Percentiles rank a stretch among this genome's conserved stretches.
Conservation (phyloP, 129 eudicot genomes). For the Flaveria linearis region DNA sequence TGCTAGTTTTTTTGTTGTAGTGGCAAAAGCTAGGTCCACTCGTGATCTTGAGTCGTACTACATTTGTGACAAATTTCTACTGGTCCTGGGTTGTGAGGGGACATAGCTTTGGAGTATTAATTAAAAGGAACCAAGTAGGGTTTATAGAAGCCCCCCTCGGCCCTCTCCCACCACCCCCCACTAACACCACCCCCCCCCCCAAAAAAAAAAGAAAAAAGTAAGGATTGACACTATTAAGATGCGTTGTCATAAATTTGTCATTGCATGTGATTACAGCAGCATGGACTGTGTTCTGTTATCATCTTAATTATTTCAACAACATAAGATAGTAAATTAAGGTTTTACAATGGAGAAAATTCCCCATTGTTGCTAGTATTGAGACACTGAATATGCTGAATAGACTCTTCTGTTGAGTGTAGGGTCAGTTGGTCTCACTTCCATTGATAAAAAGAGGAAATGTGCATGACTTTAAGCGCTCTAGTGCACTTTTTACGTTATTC, state of each 20-base stretch:
- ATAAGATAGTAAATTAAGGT: not conserved
- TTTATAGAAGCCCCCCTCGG: slow-evolving; percentile 5
- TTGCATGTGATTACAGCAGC: slow-evolving; percentile 22
- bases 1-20: not conserved
- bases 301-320: slow-evolving; percentile 4
- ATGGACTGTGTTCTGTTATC: slow-evolving; percentile 13
- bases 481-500: not conserved
- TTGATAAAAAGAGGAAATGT: not conserved
- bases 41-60: slow-evolving; percentile 15
- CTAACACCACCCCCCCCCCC: slow-evolving; percentile 17
- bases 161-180: slow-evolving; percentile 23
- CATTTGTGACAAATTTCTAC: slow-evolving; percentile 4
- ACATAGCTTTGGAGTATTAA: not conserved
- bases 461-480: not conserved
- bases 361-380: slow-evolving; percentile 14
- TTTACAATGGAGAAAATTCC: slow-evolving; percentile 1
- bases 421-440: slow-evolving; percentile 3
- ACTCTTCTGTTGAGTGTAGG: slow-evolving; percentile 15
- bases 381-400: not conserved
- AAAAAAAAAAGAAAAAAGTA: not conserved
- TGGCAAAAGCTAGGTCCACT: slow-evolving; percentile 10
- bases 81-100: slow-evolving; percentile 15
- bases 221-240: slow-evolving; percentile 4
- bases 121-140: slow-evolving; percentile 10
- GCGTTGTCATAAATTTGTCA: slow-evolving; percentile 6